Conservation (phyloP, 768 basidiomycete genomes). For the Crucibulum laeve region DNA sequence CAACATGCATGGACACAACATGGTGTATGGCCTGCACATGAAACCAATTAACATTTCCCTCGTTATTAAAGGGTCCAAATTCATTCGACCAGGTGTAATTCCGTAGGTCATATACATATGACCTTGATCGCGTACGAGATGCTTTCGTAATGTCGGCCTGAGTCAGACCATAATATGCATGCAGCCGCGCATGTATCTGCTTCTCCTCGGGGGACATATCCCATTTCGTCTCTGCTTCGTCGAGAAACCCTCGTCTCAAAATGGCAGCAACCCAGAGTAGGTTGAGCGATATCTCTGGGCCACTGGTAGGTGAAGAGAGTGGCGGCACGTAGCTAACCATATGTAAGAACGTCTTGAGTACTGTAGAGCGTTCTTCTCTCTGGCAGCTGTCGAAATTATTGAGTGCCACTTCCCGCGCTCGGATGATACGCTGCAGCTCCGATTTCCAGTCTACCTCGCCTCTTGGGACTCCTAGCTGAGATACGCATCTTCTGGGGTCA, state of each 20-base stretch:
- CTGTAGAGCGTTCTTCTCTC: constrained; percentile 34
- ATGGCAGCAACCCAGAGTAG: constrained; percentile 45
- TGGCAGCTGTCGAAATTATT: constrained; percentile 20
- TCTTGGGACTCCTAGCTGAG: constrained; percentile 26
- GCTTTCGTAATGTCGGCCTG: constrained; percentile 28
- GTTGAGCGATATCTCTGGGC: constrained; percentile 38
- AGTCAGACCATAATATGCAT: constrained; percentile 56
- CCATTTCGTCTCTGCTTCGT: constrained; percentile 17
- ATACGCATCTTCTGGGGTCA: constrained; percentile 52
- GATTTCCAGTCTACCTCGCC: constrained; percentile 45
- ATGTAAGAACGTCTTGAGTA: constrained; percentile 48
- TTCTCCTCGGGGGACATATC: constrained; percentile 27
- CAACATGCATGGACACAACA: constrained; percentile 48
- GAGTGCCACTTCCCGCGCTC: constrained; percentile 44
- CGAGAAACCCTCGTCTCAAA: constrained; percentile 41
- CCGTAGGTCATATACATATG: constrained; percentile 58
- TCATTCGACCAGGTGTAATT: constrained; percentile 45
- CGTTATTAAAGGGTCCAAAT: constrained; percentile 53
- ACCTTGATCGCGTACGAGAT: constrained; percentile 37
- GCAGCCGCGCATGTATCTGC: constrained; percentile 47
- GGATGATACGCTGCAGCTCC: constrained; percentile 50
- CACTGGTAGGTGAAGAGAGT: constrained; percentile 14
- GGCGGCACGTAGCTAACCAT: constrained; percentile 41
- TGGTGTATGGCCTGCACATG: constrained; percentile 55
- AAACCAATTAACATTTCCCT: constrained; percentile 55